These are phyloP conservation scores for Candolleomyces efflorescens DNA, from an alignment of 768 basidiomycete species.

Conservation along the genomic window DNA sequence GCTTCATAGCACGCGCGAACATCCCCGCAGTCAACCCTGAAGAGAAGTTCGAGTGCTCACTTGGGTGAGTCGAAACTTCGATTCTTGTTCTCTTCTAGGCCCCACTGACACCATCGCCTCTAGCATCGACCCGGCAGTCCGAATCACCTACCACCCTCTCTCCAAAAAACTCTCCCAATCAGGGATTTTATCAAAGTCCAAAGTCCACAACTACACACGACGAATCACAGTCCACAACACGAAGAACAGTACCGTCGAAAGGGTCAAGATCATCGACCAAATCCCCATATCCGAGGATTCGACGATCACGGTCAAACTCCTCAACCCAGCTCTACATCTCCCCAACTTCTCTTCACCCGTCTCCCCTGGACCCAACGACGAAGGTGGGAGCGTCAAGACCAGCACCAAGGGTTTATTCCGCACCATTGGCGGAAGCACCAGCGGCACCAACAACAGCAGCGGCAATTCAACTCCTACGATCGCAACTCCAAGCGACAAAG, in stretches of 20 bases:
- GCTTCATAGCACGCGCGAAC: slow-evolving; percentile 32
- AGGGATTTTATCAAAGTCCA: slow-evolving; percentile 30
- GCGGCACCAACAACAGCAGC: not conserved
- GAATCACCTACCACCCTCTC: slow-evolving; percentile 33
- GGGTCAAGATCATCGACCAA: slow-evolving; percentile 31
- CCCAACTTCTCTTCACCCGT: not conserved
- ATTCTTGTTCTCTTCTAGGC: not conserved
- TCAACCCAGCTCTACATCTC: slow-evolving; percentile 21
- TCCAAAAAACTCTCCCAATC: slow-evolving; percentile 24
- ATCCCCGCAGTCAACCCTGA: slow-evolving; percentile 31
- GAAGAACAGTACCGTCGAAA: slow-evolving; percentile 20
- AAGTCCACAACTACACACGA: slow-evolving; percentile 25
- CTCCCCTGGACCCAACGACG: not conserved
- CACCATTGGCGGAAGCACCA: not conserved
- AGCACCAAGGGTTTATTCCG: not conserved
- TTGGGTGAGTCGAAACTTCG: slow-evolving; percentile 25
- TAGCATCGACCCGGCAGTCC: slow-evolving; percentile 36
- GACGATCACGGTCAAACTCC: slow-evolving; percentile 26
- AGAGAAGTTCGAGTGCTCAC: slow-evolving; percentile 36
- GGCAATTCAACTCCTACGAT: not conserved
- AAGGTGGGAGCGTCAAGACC: not conserved
- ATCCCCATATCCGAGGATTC: slow-evolving; percentile 31
- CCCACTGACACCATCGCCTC: not conserved
- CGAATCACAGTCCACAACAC: slow-evolving; percentile 34
- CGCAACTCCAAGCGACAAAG: not conserved